Evolutionary conservation across 345 rosid species (phyloP), one percentile per base, ranked within the genome.

Genomic region (Aegle marmelos): DNA sequence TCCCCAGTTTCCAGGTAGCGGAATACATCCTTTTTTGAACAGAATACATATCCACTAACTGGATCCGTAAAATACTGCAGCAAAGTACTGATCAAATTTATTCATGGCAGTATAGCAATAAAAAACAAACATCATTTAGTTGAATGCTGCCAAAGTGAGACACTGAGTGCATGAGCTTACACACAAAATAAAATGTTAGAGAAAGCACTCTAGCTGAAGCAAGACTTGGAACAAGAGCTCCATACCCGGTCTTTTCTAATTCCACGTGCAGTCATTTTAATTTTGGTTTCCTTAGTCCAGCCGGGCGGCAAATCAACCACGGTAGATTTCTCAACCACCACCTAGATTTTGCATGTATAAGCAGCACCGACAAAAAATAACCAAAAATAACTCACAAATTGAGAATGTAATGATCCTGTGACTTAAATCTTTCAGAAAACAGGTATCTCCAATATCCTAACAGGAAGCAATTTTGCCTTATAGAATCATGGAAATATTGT

Each of bases 41-140:
- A 70, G 73, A 87, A 87, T 50, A 85, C 80, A 73, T 77, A 81
- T 72, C 88, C 86, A 60, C 33, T 81, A 25, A 68, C 81, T 41
- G 87, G 87, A 83, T 85, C 88, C 1, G 48, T 85, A 80, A 83
- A 87, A 56, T 37, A 85, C 88, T 87, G 87, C 76, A 68, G 60
- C 64, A 73, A 76, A 41, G 30, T 59, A 75, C 9, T 10, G 31
- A 69, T 81, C 61, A 76, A 77, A 70, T 79, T 71, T 25, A 66
- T 33, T 65, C 33, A 53, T 27, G 22, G n/a, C 4, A n/a, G 60
- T 2, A 34, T 57, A 54, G 2, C 45, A 27, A 17, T 41, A 63
- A 33, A 25, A 61, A 25, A 17, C 19, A 25, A 36, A 28, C 39
- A 17, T 5, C 58, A 22, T 11, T 54, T 45, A 48, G 59, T 28